Evolutionary conservation across 257 asterid species (phyloP).

Genomic region (Penstemon barbatus): DNA sequence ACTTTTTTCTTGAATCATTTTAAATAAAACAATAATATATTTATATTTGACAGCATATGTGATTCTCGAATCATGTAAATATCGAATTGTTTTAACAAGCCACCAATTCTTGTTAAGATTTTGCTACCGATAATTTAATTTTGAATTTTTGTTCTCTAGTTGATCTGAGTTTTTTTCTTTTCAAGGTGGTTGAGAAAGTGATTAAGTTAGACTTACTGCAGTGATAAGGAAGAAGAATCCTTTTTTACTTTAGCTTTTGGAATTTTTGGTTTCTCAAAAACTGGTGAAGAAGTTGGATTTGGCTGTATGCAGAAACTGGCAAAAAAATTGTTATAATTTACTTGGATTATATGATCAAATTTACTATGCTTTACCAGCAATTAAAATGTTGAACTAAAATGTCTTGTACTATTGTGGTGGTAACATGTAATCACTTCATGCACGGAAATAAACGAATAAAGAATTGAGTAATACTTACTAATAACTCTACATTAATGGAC

Average conservation of each 20-base stretch:
- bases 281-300: not conserved
- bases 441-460: no score
- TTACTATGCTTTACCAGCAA: not conserved
- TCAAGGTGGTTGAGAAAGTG: slow-evolving; percentile 30
- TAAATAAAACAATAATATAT: not conserved
- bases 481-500: no score
- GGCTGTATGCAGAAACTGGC: not conserved
- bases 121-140: not conserved
- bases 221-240: not conserved
- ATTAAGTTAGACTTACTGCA: not conserved
- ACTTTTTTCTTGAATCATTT: not conserved
- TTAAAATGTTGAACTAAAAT: not conserved
- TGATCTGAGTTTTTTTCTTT: slow-evolving; percentile 13
- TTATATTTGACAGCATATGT: not conserved
- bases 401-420: not conserved
- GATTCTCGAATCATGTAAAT: not conserved
- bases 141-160: not conserved
- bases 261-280: slow-evolving; percentile 14
- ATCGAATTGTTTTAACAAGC: not conserved
- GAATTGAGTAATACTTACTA: no score
- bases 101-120: not conserved
- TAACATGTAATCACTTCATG: no score
- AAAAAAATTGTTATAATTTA: not conserved
- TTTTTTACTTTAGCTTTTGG: slow-evolving; percentile 7
- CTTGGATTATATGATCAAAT: not conserved